These are phyloP conservation scores for Epichloe uncinata DNA, from an alignment of 2,329 filamentous ascomycete species.

Conservation along the genomic window DNA sequence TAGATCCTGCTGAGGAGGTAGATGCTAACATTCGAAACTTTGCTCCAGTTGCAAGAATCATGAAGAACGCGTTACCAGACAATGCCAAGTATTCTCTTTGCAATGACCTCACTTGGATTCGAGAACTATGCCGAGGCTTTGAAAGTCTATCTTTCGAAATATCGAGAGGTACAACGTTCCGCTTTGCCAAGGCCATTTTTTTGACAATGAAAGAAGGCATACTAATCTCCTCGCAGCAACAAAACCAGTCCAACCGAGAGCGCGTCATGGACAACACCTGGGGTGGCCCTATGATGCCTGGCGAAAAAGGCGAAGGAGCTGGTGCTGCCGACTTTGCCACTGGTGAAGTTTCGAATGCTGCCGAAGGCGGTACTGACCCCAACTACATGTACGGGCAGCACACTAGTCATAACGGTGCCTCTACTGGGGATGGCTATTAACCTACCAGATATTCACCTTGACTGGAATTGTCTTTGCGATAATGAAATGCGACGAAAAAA, in stretches of 20 bases:
- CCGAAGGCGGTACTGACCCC: constrained; percentile 27
- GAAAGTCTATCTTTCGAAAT: constrained; percentile 96
- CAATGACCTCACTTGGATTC: constrained; percentile 97
- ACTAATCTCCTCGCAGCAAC: constrained; percentile 18
- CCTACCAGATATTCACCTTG: neutral
- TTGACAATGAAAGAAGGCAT: neutral
- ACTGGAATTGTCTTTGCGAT: neutral
- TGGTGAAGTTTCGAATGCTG: constrained; percentile 24
- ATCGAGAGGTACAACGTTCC: constrained; percentile 68
- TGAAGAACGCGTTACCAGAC: constrained; percentile 94
- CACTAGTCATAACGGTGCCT: constrained; percentile 44
- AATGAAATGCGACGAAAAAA: constrained; percentile 1
- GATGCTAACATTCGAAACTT: constrained; percentile 94
- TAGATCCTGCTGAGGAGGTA: constrained; percentile 39
- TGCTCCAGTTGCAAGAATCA: constrained; percentile 94
- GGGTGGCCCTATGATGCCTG: constrained; percentile 18
- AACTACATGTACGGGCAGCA: constrained; percentile 43
- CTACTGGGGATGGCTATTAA: constrained; percentile 38
- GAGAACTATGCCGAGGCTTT: constrained; percentile 97
- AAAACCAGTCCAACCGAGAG: constrained; percentile 28
- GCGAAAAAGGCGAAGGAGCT: constrained; percentile 19
- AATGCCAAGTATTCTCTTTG: constrained; percentile 97
- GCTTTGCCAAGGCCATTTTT: neutral
- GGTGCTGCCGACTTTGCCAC: constrained; percentile 27
- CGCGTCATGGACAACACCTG: constrained; percentile 24